Conservation (phyloP, 495 filamentous ascomycete species). For the Parathielavia hyrcaniae region DNA sequence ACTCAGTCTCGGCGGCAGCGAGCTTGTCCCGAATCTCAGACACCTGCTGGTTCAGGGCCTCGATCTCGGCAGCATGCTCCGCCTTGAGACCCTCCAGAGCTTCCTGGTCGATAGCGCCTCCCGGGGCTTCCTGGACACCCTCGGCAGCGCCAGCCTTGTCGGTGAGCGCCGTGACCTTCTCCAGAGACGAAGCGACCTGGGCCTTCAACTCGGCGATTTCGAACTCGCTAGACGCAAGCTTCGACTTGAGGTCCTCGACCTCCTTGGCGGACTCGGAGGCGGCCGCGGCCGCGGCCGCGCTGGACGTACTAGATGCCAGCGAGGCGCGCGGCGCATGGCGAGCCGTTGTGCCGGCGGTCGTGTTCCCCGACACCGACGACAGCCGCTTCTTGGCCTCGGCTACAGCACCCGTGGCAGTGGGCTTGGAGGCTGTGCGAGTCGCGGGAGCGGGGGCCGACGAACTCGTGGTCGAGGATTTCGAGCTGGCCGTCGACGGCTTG, state of each 20-base stretch:
- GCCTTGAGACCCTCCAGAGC: conserved; percentile 41
- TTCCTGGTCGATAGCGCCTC: conserved; percentile 32
- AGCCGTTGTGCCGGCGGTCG: conserved; percentile 17
- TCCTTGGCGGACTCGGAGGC: conserved; percentile 42
- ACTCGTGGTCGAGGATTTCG: conserved; percentile 25
- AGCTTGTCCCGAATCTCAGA: conserved; percentile 41
- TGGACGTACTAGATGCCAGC: conserved; percentile 30
- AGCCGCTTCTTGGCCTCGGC: conserved; percentile 48
- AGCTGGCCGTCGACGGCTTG: conserved; percentile 26
- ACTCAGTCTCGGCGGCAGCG: conserved; percentile 35
- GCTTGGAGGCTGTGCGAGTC: conserved; percentile 29
- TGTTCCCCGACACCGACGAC: conserved; percentile 29
- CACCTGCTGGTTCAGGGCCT: conserved; percentile 37
- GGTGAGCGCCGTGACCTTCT: conserved; percentile 39
- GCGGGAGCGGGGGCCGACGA: conserved; percentile 26
- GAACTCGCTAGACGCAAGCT: conserved; percentile 40
- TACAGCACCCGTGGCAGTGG: conserved; percentile 32
- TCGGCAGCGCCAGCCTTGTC: conserved; percentile 33
- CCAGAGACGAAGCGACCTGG: conserved; percentile 42
- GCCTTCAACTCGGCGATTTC: conserved; percentile 47
- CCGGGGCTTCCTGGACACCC: conserved; percentile 11
- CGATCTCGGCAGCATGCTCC: conserved; percentile 44
- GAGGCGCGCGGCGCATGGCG: conserved; percentile 40
- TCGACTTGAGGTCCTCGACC: conserved; percentile 47
- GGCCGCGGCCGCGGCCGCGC: conserved; percentile 28